Evolutionary conservation across 208 protist species (phyloP).

Genomic region (Trypanosoma rangeli): DNA sequence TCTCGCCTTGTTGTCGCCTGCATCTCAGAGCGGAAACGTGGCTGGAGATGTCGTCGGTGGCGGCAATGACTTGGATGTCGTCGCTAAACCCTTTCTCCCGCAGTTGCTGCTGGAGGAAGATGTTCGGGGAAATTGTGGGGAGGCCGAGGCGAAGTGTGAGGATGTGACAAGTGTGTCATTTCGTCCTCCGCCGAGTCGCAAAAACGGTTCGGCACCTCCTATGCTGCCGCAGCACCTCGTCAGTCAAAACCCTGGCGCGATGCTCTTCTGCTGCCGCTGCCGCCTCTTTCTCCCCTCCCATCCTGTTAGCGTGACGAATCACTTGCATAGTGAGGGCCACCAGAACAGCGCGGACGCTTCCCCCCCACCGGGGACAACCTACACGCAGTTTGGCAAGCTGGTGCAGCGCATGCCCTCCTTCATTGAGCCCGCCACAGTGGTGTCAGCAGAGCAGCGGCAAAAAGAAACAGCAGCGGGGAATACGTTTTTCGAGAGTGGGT

Average conservation of each 20-base stretch:
- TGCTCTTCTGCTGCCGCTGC: constrained; percentile 29
- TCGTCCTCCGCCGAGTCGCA: constrained; percentile 4
- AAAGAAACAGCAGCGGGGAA: constrained; percentile 7
- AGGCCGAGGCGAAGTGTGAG: not conserved
- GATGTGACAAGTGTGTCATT: not conserved
- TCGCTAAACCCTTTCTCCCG: not conserved
- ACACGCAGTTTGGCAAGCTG: constrained; percentile 29
- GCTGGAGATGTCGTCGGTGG: not conserved
- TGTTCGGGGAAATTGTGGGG: not conserved
- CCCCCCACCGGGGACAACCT: constrained; percentile 1
- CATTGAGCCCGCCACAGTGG: constrained; percentile 19
- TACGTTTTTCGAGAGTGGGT: constrained; percentile 27
- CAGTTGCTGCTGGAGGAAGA: not conserved
- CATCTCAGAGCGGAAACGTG: not conserved
- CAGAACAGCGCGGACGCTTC: constrained; percentile 1
- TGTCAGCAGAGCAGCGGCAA: constrained; percentile 17
- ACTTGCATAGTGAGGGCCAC: constrained; percentile 26
- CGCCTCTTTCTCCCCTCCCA: constrained; percentile 28
- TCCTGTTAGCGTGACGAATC: constrained; percentile 22
- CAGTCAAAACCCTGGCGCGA: constrained; percentile 15
- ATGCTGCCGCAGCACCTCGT: constrained; percentile 23
- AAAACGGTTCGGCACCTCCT: constrained; percentile 1
- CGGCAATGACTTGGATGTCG: not conserved
- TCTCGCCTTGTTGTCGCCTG: not conserved
- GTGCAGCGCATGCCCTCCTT: constrained; percentile 25